These are phyloP conservation scores for Saccharomyces mikatae DNA, from an alignment of 805 yeast species.

Conservation along the genomic window DNA sequence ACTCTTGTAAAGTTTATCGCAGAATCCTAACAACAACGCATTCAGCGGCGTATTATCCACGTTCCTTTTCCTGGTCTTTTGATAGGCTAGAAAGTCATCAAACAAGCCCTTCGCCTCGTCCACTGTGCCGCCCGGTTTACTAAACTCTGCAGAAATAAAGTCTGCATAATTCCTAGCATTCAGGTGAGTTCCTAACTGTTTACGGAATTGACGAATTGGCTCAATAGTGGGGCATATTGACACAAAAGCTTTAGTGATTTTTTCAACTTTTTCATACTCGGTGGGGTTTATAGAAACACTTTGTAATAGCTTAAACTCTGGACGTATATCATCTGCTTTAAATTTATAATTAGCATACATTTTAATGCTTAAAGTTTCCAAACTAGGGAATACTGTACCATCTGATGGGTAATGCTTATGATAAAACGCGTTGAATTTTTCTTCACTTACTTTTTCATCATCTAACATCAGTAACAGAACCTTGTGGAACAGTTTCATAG, in stretches of 20 bases:
- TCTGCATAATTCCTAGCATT: constrained; percentile 16
- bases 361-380: constrained; percentile 17
- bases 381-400: constrained; percentile 10
- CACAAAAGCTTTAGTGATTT: constrained; percentile 16
- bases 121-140: constrained; percentile 15
- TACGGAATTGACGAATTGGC: constrained; percentile 14
- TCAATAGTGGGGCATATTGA: constrained; percentile 15
- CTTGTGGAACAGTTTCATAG: constrained; percentile 18
- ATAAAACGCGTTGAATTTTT: constrained; percentile 14
- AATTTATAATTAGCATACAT: constrained; percentile 18
- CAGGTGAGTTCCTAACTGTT: constrained; percentile 15
- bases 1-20: background rate
- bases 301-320: constrained; percentile 15
- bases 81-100: constrained; percentile 13
- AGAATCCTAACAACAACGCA: background rate
- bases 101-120: constrained; percentile 20
- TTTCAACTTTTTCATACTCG: constrained; percentile 9
- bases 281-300: constrained; percentile 14
- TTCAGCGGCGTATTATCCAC: background rate
- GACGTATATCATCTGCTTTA: constrained; percentile 6
- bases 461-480: constrained; percentile 15
- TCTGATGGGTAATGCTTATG: constrained; percentile 7
- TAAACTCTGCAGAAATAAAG: constrained; percentile 22
- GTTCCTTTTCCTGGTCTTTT: constrained; percentile 1
- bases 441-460: constrained; percentile 6